Evolutionary conservation across 192 early-diverging fungal species (phyloP), one percentile per base, ranked within the genome.

Genomic region (Linnemannia elongata): DNA sequence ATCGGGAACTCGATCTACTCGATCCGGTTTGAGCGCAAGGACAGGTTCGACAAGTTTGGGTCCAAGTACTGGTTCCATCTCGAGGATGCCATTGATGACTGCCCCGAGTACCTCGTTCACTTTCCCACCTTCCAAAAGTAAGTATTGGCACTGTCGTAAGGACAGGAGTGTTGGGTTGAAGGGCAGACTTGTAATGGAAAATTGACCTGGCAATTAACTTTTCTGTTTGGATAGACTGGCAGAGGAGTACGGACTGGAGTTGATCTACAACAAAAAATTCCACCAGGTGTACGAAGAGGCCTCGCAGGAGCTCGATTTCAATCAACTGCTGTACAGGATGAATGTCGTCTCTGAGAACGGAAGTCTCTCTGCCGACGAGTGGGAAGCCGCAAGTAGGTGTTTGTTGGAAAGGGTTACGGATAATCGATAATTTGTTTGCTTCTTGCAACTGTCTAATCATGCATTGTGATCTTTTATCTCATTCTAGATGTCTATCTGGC

Each of bases 71-170:
- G 91, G 90, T 99, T 99, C 88, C 93, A 97, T 74, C 91, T 99
- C 22, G 94, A 94, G 44, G 98, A 99, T 88, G 99, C 99, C 1
- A 96, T 99, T 9, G 96, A 99, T 79, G 94, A 97, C 82, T 98
- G 98, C 89, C 97, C 97, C 5, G 98, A 99, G 88, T 98, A 97
- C 87, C 89, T 99, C 55, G 94, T 99, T 0, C 95, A 97, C 66
- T 95, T 97, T 85, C 93, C 94, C 7, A 94, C 94, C 0, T 94
- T 99, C 69, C 89, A 93, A 74, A 87, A 87, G 94, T 96, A 91
- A 49, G 80, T 49, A 20, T 15, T 42, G 5, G 3, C 18, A 4
- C 49, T 35, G 8, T 12, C 24, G 6, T 10, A 60, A n/a, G 7
- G 2, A 30, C 6, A 30, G 30, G 3, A 30, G 12, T 8, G 3